phyloP scores from a whole-genome alignment of 768 basidiomycete species.

The Paxillus rubicundulus region DNA sequence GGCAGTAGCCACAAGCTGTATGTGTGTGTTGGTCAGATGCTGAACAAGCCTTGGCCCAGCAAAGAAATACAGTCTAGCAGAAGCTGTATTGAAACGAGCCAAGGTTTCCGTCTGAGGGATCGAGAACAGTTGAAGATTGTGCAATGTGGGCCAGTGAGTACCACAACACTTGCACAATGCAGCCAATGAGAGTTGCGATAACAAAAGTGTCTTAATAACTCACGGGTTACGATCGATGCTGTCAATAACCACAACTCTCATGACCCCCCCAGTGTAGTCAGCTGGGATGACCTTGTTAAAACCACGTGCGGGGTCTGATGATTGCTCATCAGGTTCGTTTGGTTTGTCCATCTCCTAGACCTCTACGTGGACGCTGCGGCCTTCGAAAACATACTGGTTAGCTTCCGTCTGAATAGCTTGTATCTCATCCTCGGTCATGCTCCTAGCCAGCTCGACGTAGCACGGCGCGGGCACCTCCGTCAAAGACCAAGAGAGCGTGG shows the following conservation, averaged over 20 bases:
- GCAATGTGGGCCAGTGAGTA: slow-evolving; percentile 78
- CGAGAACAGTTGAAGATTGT: slow-evolving; percentile 70
- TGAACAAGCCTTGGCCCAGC: slow-evolving; percentile 73
- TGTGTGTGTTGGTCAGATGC: slow-evolving; percentile 59
- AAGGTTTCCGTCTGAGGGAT: slow-evolving; percentile 67
- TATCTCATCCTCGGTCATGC: slow-evolving; percentile 65
- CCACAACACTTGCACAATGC: slow-evolving; percentile 62
- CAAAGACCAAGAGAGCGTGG: slow-evolving; percentile 82
- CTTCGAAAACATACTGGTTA: slow-evolving; percentile 69
- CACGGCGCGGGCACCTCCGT: slow-evolving; percentile 63
- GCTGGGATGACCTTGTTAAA: slow-evolving; percentile 58
- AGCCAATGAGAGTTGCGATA: slow-evolving; percentile 1
- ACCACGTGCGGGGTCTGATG: slow-evolving; percentile 47
- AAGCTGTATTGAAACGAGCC: slow-evolving; percentile 56
- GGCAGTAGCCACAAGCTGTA: slow-evolving; percentile 52
- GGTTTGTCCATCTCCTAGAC: slow-evolving; percentile 61
- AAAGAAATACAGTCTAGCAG: slow-evolving; percentile 77
- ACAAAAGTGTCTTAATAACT: slow-evolving; percentile 24
- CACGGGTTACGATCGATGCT: slow-evolving; percentile 79
- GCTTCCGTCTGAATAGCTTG: slow-evolving; percentile 56
- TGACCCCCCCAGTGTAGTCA: slow-evolving; percentile 75
- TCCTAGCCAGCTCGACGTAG: slow-evolving; percentile 74
- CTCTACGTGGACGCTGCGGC: slow-evolving; percentile 66
- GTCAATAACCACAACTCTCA: slow-evolving; percentile 80
- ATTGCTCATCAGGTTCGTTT: slow-evolving; percentile 30